Conservation (phyloP, 768 basidiomycete species). For the Mycena crocata region DNA sequence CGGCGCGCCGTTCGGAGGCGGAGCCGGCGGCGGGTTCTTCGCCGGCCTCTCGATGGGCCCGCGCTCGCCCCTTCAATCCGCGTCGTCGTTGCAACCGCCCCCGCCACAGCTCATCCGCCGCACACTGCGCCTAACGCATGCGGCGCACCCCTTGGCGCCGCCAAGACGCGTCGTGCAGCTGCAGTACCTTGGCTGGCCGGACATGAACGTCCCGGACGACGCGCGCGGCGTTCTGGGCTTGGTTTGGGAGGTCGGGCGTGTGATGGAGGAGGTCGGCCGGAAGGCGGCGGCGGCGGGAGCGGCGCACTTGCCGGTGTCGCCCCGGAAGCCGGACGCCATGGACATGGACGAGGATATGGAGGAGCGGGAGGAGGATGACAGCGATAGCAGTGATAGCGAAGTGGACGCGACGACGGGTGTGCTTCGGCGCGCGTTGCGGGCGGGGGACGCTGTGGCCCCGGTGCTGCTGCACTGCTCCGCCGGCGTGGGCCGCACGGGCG, state of each 20-base stretch:
- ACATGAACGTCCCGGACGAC: slow-evolving; percentile 93
- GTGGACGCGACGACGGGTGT: slow-evolving; percentile 69
- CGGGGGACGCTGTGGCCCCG: slow-evolving; percentile 66
- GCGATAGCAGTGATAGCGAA: slow-evolving; percentile 41
- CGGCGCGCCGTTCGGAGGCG: slow-evolving; percentile 7
- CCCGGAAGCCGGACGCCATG: neutral
- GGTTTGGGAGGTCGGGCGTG: slow-evolving; percentile 74
- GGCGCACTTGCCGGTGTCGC: neutral
- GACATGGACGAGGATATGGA: neutral
- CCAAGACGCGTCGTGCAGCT: slow-evolving; percentile 84
- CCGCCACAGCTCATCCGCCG: slow-evolving; percentile 59
- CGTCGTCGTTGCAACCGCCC: neutral
- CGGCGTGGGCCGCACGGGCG: slow-evolving; percentile 94
- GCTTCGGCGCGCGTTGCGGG: slow-evolving; percentile 61
- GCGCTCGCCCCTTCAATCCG: no score
- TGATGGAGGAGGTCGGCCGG: slow-evolving; percentile 45
- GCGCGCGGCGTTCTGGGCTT: slow-evolving; percentile 80
- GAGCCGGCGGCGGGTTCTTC: slow-evolving; percentile 17
- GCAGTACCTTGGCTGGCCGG: slow-evolving; percentile 96
- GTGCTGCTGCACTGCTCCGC: slow-evolving; percentile 92
- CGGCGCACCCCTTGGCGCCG: slow-evolving; percentile 65
- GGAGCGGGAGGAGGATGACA: neutral
- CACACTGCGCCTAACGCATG: slow-evolving; percentile 76
- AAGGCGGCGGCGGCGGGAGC: slow-evolving; percentile 4
- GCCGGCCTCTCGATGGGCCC: no score